These are phyloP conservation scores for Hortaea werneckii DNA, from an alignment of 2,329 filamentous ascomycete genomes.

Conservation along the genomic window DNA sequence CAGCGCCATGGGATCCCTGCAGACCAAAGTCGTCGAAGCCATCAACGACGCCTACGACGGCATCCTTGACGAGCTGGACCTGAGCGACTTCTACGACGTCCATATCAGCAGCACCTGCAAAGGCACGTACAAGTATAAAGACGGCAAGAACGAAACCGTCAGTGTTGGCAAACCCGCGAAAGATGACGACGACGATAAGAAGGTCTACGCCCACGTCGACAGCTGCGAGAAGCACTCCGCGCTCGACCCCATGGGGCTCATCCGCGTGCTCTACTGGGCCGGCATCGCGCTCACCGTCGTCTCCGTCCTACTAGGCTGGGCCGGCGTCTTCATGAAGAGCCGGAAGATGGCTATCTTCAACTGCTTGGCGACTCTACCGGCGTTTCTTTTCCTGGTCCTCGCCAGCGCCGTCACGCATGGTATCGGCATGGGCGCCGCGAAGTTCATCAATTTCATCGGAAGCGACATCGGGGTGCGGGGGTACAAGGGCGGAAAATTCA, in stretches of 20 bases:
- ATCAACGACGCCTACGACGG: conserved; percentile 27
- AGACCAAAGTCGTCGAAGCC: conserved; percentile 32
- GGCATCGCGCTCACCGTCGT: conserved; percentile 31
- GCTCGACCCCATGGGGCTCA: conserved; percentile 49
- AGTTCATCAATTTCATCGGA: conserved; percentile 45
- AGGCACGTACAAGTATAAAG: conserved; percentile 34
- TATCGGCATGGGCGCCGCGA: conserved; percentile 42
- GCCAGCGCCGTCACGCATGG: conserved; percentile 68
- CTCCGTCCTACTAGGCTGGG: conserved; percentile 36
- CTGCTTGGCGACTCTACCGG: conserved; percentile 37
- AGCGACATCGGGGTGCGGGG: conserved; percentile 40
- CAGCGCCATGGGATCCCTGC: conserved; percentile 20
- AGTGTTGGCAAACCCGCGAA: conserved; percentile 6
- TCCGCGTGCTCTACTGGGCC: conserved; percentile 50
- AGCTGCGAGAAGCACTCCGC: conserved; percentile 44
- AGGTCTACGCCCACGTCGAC: conserved; percentile 41
- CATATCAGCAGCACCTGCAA: conserved; percentile 52
- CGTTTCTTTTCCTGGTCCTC: conserved; percentile 52
- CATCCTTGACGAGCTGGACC: conserved; percentile 39
- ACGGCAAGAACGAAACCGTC: conserved; percentile 34
- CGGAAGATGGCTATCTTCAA: conserved; percentile 39
- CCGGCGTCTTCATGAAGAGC: conserved; percentile 40
- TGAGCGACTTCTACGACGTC: conserved; percentile 51
- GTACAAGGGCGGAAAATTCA: conserved; percentile 44
- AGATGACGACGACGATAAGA: conserved; percentile 20